Percentiles rank a stretch among this genome's conserved stretches.
Conservation (phyloP, 2,329 filamentous ascomycete genomes). For the Cercospora sp. region DNA sequence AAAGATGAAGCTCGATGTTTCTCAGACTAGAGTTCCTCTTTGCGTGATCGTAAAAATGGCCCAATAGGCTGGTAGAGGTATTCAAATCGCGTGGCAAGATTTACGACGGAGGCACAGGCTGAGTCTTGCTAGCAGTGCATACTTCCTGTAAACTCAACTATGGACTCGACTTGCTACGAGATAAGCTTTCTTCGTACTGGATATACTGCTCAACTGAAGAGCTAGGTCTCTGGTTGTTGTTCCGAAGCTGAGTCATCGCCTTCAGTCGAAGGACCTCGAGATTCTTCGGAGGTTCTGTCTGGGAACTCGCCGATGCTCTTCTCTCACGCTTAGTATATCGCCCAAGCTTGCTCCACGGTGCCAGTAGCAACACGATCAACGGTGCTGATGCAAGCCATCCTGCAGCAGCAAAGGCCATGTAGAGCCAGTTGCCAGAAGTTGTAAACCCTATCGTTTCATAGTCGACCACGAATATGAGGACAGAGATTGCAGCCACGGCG, state of each 20-base stretch:
- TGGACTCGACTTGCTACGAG: not conserved
- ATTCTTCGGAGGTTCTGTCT: not conserved
- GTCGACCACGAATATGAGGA: slow-evolving; percentile 14
- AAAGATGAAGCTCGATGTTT: not conserved
- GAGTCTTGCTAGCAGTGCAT: not conserved
- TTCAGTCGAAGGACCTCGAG: not conserved
- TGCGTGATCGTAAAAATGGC: not conserved
- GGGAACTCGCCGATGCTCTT: not conserved
- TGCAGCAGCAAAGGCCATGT: slow-evolving; percentile 14
- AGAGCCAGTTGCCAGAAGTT: slow-evolving; percentile 16
- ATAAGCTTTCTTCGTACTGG: not conserved
- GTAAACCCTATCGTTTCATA: slow-evolving; percentile 16
- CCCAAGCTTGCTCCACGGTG: slow-evolving; percentile 18
- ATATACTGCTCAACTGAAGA: not conserved
- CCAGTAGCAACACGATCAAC: not conserved
- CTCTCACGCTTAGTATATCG: slow-evolving; percentile 16
- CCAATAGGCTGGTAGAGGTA: not conserved
- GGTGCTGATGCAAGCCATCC: slow-evolving; percentile 10
- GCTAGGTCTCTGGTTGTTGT: not conserved
- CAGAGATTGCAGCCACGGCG: slow-evolving; percentile 10
- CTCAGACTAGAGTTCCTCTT: not conserved
- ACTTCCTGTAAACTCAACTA: not conserved
- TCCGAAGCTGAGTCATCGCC: not conserved
- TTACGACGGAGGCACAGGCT: not conserved
- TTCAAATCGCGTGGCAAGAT: not conserved